A percentile compares a stretch with the other conserved stretches of the same genome.
These are phyloP conservation scores for Cladophialophora psammophila DNA, from an alignment of 2,329 filamentous ascomycete genomes.

Conservation along the genomic window DNA sequence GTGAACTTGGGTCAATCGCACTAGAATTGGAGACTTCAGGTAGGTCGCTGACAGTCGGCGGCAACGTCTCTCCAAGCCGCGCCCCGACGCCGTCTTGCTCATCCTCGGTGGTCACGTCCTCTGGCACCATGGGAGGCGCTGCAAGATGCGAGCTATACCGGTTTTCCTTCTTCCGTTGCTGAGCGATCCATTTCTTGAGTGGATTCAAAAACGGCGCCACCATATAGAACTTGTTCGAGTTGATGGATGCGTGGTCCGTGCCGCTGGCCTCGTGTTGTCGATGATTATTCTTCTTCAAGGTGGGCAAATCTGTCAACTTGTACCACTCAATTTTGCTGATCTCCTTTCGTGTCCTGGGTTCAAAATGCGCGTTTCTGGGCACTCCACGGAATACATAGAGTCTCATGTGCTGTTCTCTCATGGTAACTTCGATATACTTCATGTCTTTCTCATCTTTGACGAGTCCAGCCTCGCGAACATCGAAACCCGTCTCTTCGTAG, in stretches of 20 bases:
- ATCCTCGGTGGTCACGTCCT: constrained; percentile 37
- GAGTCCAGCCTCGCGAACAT: constrained; percentile 77
- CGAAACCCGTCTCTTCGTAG: constrained; percentile 93
- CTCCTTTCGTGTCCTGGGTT: constrained; percentile 91
- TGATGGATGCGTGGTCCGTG: constrained; percentile 61
- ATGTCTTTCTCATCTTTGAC: constrained; percentile 74
- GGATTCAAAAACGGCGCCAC: constrained; percentile 89
- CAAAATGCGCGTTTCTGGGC: constrained; percentile 84
- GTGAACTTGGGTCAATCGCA: constrained; percentile 56
- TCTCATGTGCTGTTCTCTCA: constrained; percentile 90
- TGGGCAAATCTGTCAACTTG: constrained; percentile 84
- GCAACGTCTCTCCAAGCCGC: constrained; percentile 34
- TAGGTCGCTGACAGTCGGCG: constrained; percentile 47
- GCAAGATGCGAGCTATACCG: constrained; percentile 63
- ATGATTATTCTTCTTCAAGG: constrained; percentile 68
- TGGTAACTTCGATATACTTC: constrained; percentile 86
- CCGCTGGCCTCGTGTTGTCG: constrained; percentile 67
- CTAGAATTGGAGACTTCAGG: constrained; percentile 47
- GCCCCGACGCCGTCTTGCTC: constrained; percentile 35
- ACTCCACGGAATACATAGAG: constrained; percentile 92
- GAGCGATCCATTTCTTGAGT: constrained; percentile 88
- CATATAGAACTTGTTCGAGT: constrained; percentile 95
- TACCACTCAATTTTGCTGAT: constrained; percentile 99
- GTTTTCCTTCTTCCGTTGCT: constrained; percentile 74
- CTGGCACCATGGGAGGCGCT: constrained; percentile 36